Percentiles rank a stretch among this genome's conserved stretches.
Conservation (phyloP, 1,139 yeast genomes). For the Saccharomyces hybrid region DNA sequence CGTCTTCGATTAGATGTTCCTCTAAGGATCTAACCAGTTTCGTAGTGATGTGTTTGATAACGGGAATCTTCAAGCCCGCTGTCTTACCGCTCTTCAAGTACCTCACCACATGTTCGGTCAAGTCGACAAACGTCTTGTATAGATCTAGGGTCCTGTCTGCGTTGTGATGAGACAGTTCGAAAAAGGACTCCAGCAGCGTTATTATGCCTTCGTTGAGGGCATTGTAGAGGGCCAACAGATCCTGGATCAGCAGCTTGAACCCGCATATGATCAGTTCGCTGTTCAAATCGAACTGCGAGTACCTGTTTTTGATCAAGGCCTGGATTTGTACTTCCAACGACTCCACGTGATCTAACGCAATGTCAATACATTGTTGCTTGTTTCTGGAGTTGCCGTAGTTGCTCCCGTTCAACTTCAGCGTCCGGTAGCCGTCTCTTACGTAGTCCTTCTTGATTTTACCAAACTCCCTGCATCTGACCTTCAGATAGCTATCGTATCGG, state of each 20-base stretch:
- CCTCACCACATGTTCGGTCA: slow-evolving; percentile 81
- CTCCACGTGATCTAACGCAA: slow-evolving; percentile 57
- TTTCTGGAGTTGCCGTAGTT: not conserved
- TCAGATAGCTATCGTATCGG: slow-evolving; percentile 66
- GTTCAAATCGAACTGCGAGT: slow-evolving; percentile 57
- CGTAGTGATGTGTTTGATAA: slow-evolving; percentile 96
- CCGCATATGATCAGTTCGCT: slow-evolving; percentile 78
- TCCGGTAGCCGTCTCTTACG: slow-evolving; percentile 61
- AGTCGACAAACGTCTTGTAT: slow-evolving; percentile 76
- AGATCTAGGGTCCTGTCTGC: slow-evolving; percentile 81
- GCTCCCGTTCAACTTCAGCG: slow-evolving; percentile 34
- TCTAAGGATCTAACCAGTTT: slow-evolving; percentile 80
- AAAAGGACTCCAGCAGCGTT: slow-evolving; percentile 83
- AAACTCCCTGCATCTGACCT: slow-evolving; percentile 62
- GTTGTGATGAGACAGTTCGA: slow-evolving; percentile 79
- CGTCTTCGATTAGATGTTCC: slow-evolving; percentile 44
- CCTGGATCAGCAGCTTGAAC: slow-evolving; percentile 80
- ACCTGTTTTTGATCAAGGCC: slow-evolving; percentile 62
- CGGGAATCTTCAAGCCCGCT: slow-evolving; percentile 86
- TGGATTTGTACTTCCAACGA: slow-evolving; percentile 77
- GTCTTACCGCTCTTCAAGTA: slow-evolving; percentile 85
- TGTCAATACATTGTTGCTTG: not conserved
- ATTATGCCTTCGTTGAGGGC: slow-evolving; percentile 92
- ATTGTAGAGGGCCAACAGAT: slow-evolving; percentile 76
- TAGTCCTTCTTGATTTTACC: slow-evolving; percentile 62